These are phyloP conservation scores for Sinapis alba DNA, from an alignment of 441 rosid species.

Conservation along the genomic window DNA sequence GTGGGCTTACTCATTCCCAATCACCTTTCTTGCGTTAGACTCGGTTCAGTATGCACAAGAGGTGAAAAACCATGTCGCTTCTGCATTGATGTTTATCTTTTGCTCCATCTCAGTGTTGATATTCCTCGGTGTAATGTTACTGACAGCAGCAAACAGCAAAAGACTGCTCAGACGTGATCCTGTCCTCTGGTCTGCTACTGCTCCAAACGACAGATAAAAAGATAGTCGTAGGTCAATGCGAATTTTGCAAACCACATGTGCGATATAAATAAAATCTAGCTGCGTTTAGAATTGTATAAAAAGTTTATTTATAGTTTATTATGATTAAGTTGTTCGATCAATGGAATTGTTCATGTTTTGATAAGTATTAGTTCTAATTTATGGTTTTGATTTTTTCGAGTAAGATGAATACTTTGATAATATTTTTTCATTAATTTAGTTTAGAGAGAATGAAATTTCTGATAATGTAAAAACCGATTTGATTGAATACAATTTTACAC, in stretches of 20 bases:
- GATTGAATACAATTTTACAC: no score
- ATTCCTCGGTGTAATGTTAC: constrained; percentile 51
- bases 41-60: constrained; percentile 53
- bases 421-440: no score
- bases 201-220: constrained; percentile 8
- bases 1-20: constrained; percentile 68
- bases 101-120: constrained; percentile 51
- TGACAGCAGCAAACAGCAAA: constrained; percentile 45
- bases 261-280: background rate
- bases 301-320: no score
- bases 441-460: no score
- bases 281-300: no score
- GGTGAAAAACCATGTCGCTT: constrained; percentile 38
- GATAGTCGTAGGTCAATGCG: background rate
- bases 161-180: constrained; percentile 33
- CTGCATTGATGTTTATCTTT: constrained; percentile 45
- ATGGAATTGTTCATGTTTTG: no score
- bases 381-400: no score
- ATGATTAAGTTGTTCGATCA: no score
- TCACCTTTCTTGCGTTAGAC: constrained; percentile 58
- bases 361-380: no score
- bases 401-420: no score
- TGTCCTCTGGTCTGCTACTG: constrained; percentile 26
- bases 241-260: background rate
- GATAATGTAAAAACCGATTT: no score